These are phyloP conservation scores for Hypoxylon lienhwacheense DNA, from an alignment of 495 filamentous ascomycete species.

Conservation along the genomic window DNA sequence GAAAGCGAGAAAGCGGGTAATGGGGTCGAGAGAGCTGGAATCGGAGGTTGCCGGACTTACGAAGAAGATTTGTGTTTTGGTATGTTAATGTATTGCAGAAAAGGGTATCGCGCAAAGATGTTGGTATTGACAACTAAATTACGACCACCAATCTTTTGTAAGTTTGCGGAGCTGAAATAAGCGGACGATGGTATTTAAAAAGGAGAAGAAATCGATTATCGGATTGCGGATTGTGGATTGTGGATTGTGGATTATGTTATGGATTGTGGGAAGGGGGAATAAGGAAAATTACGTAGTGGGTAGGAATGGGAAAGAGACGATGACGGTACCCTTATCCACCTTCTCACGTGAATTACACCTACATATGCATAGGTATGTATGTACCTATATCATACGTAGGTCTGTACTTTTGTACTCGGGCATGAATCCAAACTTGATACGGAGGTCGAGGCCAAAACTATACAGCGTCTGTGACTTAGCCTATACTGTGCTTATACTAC, in stretches of 20 bases:
- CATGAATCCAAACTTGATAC: no score
- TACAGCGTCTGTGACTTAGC: no score
- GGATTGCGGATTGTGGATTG: conserved; percentile 10
- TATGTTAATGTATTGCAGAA: conserved; percentile 7
- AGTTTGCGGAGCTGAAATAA: not conserved
- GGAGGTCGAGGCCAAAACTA: no score
- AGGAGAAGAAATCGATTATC: no score
- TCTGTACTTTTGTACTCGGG: no score
- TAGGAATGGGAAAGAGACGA: not conserved
- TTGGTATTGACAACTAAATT: conserved; percentile 1
- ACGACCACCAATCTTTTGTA: not conserved
- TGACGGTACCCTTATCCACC: no score
- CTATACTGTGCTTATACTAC: no score
- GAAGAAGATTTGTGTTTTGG: conserved; percentile 9
- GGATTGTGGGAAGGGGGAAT: conserved; percentile 30
- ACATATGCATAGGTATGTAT: no score
- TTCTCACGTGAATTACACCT: no score
- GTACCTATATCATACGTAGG: no score
- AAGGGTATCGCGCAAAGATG: not conserved
- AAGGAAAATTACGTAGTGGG: conserved; percentile 23
- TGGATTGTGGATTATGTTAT: conserved; percentile 1
- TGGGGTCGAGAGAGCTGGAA: conserved; percentile 15
- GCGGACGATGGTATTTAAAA: not conserved
- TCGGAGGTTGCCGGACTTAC: conserved; percentile 33
- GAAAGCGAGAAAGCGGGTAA: no score